Evolutionary conservation across 352 stramenopile genomes (phyloP).

Genomic region (Hyaloperonospora brassicae): DNA sequence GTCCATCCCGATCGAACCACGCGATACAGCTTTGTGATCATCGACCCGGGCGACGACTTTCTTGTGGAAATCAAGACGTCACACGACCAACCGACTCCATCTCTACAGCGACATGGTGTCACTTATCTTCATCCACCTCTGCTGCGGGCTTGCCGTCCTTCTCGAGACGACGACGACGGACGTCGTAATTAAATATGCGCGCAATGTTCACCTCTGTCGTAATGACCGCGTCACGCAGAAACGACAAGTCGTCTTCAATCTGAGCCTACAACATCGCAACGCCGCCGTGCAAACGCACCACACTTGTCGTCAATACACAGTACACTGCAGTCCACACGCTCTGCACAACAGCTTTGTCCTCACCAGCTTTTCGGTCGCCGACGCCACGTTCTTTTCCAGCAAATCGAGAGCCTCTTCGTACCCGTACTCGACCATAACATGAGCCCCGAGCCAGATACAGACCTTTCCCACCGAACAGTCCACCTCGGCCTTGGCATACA

Average conservation of each 20-base stretch:
- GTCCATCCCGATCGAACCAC: no score
- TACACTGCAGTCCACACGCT: not conserved
- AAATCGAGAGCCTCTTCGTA: conserved; percentile 93
- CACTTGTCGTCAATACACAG: not conserved
- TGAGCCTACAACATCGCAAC: conserved; percentile 32
- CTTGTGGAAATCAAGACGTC: not conserved
- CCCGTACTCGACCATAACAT: conserved; percentile 96
- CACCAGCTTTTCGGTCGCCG: conserved; percentile 66
- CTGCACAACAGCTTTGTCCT: not conserved
- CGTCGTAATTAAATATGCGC: conserved; percentile 96
- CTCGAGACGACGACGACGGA: conserved; percentile 76
- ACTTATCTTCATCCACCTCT: conserved; percentile 59
- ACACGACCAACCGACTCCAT: not conserved
- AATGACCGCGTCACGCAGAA: conserved; percentile 95
- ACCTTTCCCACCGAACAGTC: conserved; percentile 87
- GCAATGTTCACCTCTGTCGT: conserved; percentile 96
- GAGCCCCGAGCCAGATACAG: conserved; percentile 95
- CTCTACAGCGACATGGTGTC: not conserved
- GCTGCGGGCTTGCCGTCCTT: conserved; percentile 57
- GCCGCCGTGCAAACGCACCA: not conserved
- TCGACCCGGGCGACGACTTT: no score
- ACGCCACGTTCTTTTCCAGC: conserved; percentile 70
- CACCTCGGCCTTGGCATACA: conserved; percentile 92
- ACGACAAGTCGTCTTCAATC: conserved; percentile 88
- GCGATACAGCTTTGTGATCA: no score